Conservation (phyloP, 2,329 filamentous ascomycete genomes). For the Microsporum canis region DNA sequence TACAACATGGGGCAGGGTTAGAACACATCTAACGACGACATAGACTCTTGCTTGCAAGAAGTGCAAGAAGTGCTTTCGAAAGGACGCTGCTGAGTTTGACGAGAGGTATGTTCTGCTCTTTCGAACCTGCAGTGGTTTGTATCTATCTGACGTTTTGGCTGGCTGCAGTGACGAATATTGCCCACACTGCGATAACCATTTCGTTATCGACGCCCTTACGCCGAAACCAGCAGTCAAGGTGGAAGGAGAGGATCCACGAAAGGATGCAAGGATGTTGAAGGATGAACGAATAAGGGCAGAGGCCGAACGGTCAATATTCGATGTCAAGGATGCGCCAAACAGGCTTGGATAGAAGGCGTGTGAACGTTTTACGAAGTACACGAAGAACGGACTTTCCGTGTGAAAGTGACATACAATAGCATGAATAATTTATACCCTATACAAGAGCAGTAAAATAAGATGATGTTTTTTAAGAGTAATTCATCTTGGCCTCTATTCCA, state of each 20-base stretch:
- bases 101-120: slow-evolving; percentile 45
- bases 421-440: background rate
- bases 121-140: background rate
- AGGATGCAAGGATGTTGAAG: slow-evolving; percentile 59
- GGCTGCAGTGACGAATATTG: slow-evolving; percentile 77
- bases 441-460: background rate
- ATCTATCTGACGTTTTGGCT: background rate
- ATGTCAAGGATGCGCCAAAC: slow-evolving; percentile 62
- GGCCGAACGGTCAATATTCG: slow-evolving; percentile 57
- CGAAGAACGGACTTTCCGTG: background rate
- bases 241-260: slow-evolving; percentile 79
- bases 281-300: slow-evolving; percentile 64
- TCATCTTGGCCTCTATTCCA: background rate
- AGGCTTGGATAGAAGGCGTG: slow-evolving; percentile 51
- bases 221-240: slow-evolving; percentile 74
- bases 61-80: slow-evolving; percentile 96
- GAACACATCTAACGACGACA: background rate
- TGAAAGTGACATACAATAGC: background rate
- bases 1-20: background rate
- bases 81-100: slow-evolving; percentile 83
- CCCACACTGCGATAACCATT: slow-evolving; percentile 98
- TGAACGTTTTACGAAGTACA: background rate
- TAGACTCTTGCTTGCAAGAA: slow-evolving; percentile 88
- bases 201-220: slow-evolving; percentile 76
- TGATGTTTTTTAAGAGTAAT: background rate